Conservation (phyloP, 78 protist species). For the Protostelium mycophagum region DNA sequence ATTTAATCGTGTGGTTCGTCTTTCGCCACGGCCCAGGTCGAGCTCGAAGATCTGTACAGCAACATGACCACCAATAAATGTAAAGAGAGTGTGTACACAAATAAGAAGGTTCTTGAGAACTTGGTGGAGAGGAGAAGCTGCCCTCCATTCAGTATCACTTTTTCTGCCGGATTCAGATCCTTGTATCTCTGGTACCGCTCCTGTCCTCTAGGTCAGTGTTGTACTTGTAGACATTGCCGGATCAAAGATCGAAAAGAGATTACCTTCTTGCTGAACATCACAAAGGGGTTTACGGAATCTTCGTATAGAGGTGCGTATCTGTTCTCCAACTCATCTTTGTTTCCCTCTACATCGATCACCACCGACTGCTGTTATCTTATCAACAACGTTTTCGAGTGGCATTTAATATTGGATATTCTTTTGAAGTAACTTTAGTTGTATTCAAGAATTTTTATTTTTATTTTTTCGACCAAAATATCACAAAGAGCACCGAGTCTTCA, state of each 20-base stretch:
- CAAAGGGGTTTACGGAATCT: constrained; percentile 77
- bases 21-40: no score
- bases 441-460: no score
- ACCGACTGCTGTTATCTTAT: neutral
- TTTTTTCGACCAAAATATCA: no score
- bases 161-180: constrained; percentile 60
- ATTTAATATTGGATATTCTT: no score
- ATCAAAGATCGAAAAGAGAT: neutral
- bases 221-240: neutral
- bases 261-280: constrained; percentile 42
- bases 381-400: no score
- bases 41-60: constrained; percentile 34
- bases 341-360: neutral
- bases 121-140: constrained; percentile 65
- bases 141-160: constrained; percentile 42
- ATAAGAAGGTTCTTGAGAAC: constrained; percentile 48
- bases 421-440: no score
- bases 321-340: constrained; percentile 21
- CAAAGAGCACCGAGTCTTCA: no score
- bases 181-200: constrained; percentile 59
- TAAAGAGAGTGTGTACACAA: constrained; percentile 53
- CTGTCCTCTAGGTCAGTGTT: neutral
- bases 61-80: constrained; percentile 63
- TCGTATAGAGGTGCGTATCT: constrained; percentile 65
- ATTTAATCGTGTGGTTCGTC: no score